Conservation (phyloP, 2,329 filamentous ascomycete species). For the Talaromyces sp. region DNA sequence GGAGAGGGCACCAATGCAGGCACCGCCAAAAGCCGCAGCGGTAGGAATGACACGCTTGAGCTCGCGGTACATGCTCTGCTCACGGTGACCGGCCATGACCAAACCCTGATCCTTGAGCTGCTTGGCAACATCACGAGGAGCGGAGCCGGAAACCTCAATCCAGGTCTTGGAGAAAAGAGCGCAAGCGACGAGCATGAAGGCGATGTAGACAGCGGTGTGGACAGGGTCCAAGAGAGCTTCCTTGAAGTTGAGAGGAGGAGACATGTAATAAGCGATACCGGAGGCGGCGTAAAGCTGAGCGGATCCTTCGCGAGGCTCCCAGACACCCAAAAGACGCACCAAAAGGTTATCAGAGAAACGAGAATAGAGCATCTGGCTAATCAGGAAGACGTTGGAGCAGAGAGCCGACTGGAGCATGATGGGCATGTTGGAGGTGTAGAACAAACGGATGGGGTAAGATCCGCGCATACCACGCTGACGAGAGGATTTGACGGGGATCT, state of each 20-base stretch:
- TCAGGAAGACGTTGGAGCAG: conserved; percentile 97
- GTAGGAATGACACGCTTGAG: conserved; percentile 99
- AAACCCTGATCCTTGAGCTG: conserved; percentile 99
- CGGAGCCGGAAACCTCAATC: conserved; percentile 98
- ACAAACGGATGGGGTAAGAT: conserved; percentile 96
- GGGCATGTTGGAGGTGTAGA: conserved; percentile 99
- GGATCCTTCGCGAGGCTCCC: conserved; percentile 92
- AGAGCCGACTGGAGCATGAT: conserved; percentile 99
- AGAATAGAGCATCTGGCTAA: conserved; percentile 99
- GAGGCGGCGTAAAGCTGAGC: conserved; percentile 91
- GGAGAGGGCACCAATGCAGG: conserved; percentile 96
- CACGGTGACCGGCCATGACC: conserved; percentile 98
- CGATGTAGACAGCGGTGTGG: conserved; percentile 91
- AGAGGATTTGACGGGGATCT: conserved; percentile 99
- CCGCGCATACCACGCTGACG: conserved; percentile 98
- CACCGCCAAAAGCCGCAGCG: conserved; percentile 95
- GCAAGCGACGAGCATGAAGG: conserved; percentile 97
- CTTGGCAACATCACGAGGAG: conserved; percentile 97
- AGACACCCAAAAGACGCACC: conserved; percentile 94
- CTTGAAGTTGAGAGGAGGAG: conserved; percentile 93
- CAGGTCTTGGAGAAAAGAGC: conserved; percentile 99
- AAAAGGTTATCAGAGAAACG: conserved; percentile 99
- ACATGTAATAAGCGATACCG: conserved; percentile 99
- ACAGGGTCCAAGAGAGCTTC: conserved; percentile 95
- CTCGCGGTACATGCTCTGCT: conserved; percentile 99